Evolutionary conservation across 2,329 filamentous ascomycete species (phyloP).

Genomic region (Beauveria rudraprayagi): DNA sequence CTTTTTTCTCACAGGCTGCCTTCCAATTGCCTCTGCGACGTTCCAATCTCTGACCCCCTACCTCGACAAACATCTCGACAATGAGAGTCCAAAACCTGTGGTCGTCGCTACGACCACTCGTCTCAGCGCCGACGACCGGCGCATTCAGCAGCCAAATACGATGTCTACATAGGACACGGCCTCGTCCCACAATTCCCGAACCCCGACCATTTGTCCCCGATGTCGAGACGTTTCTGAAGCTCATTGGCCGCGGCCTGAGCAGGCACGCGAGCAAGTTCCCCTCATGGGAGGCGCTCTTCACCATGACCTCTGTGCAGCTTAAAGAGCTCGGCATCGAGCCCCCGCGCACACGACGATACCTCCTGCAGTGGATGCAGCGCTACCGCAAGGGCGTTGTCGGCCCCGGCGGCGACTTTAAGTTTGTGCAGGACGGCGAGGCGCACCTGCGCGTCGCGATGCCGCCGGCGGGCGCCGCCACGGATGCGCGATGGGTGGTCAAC

Average conservation of each 20-base stretch:
- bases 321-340: slow-evolving; percentile 81
- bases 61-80: neutral
- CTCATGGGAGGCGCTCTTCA: slow-evolving; percentile 86
- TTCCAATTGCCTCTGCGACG: neutral
- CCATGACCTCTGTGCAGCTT: slow-evolving; percentile 67
- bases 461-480: slow-evolving; percentile 28
- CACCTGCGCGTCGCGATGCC: slow-evolving; percentile 41
- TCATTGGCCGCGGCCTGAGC: slow-evolving; percentile 82
- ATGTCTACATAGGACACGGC: slow-evolving; percentile 35
- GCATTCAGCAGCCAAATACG: slow-evolving; percentile 25
- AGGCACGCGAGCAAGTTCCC: slow-evolving; percentile 81
- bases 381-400: slow-evolving; percentile 73
- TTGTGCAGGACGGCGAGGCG: slow-evolving; percentile 54
- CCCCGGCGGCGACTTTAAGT: slow-evolving; percentile 70
- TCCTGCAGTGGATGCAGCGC: slow-evolving; percentile 79
- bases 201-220: slow-evolving; percentile 84
- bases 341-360: slow-evolving; percentile 70
- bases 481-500: slow-evolving; percentile 46
- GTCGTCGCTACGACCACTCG: slow-evolving; percentile 25
- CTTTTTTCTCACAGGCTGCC: neutral
- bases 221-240: slow-evolving; percentile 72
- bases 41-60: neutral
- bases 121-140: slow-evolving; percentile 21
- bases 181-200: slow-evolving; percentile 43
- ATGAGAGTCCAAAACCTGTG: slow-evolving; percentile 27